Evolutionary conservation across 768 basidiomycete genomes (phyloP).

Genomic region (Trametes villosa): DNA sequence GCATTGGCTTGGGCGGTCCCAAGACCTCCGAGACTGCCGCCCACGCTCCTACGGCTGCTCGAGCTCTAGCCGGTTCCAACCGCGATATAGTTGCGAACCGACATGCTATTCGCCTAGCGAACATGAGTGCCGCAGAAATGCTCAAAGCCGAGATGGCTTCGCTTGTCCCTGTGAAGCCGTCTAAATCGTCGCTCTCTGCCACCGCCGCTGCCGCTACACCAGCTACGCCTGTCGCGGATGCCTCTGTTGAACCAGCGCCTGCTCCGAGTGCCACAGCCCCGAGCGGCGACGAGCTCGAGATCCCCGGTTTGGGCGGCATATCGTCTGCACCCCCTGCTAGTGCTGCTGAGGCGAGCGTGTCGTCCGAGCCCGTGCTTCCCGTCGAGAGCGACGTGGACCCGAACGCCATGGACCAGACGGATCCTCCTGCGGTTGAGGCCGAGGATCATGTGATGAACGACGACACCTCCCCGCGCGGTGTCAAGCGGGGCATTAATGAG

Average conservation of each 20-base stretch:
- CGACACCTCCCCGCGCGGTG: constrained; percentile 35
- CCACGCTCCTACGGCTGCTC: constrained; percentile 62
- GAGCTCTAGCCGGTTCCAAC: constrained; percentile 85
- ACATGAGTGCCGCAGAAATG: constrained; percentile 94
- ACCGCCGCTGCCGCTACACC: constrained; percentile 21
- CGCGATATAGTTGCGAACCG: constrained; percentile 89
- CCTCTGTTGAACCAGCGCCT: constrained; percentile 7
- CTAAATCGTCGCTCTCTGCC: constrained; percentile 27
- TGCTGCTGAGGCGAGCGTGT: constrained; percentile 1
- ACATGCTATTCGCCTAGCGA: constrained; percentile 90
- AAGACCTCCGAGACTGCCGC: constrained; percentile 60
- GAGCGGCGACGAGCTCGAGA: constrained; percentile 26
- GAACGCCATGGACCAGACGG: constrained; percentile 11
- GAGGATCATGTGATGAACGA: constrained; percentile 34
- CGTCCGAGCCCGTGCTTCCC: constrained; percentile 6
- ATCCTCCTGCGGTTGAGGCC: constrained; percentile 17
- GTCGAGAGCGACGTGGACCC: constrained; percentile 20
- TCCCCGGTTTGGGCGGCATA: constrained; percentile 32
- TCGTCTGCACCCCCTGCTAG: constrained; percentile 9
- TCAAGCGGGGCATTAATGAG: constrained; percentile 51
- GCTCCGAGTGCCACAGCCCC: constrained; percentile 11
- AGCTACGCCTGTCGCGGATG: constrained; percentile 1
- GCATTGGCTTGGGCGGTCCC: constrained; percentile 73
- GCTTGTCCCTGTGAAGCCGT: constrained; percentile 45
- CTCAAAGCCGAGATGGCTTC: constrained; percentile 88